phyloP scores from a whole-genome alignment of 1,139 yeast genomes.

The Debaryomyces fabryi region DNA sequence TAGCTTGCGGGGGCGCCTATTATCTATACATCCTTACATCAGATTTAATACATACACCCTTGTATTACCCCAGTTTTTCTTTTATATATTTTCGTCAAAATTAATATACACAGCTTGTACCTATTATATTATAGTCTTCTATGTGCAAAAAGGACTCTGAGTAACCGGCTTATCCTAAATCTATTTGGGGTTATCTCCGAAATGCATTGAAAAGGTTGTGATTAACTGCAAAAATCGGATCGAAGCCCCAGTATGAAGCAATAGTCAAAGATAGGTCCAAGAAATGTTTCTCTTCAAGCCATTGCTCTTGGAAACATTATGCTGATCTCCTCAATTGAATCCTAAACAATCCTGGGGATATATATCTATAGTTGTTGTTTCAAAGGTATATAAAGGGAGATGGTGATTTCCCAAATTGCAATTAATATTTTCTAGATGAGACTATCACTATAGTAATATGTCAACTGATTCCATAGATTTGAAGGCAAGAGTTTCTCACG shows the following conservation, averaged over 20 bases:
- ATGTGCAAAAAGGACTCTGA: background rate
- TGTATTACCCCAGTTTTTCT: background rate
- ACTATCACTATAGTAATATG: slow-evolving; percentile 34
- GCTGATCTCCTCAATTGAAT: no score
- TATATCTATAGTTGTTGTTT: background rate
- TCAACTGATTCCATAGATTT: background rate
- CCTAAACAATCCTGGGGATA: background rate
- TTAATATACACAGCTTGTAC: background rate
- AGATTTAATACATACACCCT: background rate
- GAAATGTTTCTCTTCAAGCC: background rate
- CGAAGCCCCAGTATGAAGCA: background rate
- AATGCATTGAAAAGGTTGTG: background rate
- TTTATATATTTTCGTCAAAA: background rate
- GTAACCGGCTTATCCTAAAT: no score
- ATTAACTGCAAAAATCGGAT: background rate
- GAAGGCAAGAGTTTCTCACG: background rate
- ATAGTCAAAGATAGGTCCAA: background rate
- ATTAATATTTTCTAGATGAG: background rate
- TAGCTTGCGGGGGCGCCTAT: background rate
- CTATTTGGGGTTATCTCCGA: background rate
- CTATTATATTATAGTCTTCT: background rate
- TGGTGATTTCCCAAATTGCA: background rate
- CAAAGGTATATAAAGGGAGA: background rate
- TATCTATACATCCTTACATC: background rate
- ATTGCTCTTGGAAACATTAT: no score